Evolutionary conservation across 495 filamentous ascomycete species (phyloP), one percentile per base, ranked within the genome.

Genomic region (Penicillium maclennaniae): DNA sequence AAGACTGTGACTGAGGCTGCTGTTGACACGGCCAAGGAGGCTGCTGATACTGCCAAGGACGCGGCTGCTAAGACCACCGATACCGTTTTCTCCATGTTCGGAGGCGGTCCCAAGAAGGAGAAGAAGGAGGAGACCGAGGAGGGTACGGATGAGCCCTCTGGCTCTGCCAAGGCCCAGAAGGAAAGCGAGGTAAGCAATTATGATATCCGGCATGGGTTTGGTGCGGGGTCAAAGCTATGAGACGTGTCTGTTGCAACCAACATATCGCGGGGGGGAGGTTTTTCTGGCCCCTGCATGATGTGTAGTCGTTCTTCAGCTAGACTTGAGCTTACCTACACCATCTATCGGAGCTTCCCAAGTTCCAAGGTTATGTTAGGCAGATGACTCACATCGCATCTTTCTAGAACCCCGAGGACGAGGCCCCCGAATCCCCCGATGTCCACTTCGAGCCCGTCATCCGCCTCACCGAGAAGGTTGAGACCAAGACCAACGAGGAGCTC

Each of bases 401-500:
- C 23, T 21, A 15, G 31, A 45, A 53, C 27, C 27, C 43, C 15
- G 51, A 80, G 58, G 85, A 85, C 41, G 91, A 88, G 60, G 79
- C 82, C 39, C 85, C 86, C 53, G 88, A 95, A 64, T 90, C 88
- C 41, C 87, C 88, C 43, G 92, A 97, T 53, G 89, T 96, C 55
- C 87, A 97, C 75, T 98, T 97, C 76, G 90, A 96, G 78, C 93
- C 93, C 48, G 89, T 98, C 55, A 88, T 95, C 67, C 89, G 81
- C 70, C 80, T 99, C 64, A 96, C 91, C 43, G 89, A 97, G 80
- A 91, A 93, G 77, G 87, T 97, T 47, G 91, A 96, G 67, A 87
- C 84, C 63, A 96, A 96, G 82, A 97, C 93, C 73, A 93, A 97
- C 73, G 95, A 99, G 76, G 95, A 99, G 81, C 83, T 87, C 45